These are phyloP conservation scores for Cladosporium colombiae DNA, from an alignment of 2,329 filamentous ascomycete species.

Conservation along the genomic window DNA sequence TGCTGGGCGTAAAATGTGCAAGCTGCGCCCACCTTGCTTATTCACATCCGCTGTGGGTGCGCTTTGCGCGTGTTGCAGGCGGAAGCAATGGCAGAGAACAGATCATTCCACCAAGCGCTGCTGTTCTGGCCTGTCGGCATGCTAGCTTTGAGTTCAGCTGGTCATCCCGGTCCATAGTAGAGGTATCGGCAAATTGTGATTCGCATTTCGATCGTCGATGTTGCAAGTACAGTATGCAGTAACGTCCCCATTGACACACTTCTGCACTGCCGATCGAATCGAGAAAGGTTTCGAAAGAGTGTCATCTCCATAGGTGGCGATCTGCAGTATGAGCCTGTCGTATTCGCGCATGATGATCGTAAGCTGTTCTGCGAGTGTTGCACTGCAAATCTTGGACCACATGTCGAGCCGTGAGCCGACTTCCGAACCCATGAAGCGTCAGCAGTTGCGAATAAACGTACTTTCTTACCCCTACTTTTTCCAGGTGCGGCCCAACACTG, in stretches of 20 bases:
- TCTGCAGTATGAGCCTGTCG: not conserved
- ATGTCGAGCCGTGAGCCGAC: not conserved
- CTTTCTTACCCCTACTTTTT: not conserved
- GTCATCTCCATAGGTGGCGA: not conserved
- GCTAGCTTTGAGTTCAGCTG: not conserved
- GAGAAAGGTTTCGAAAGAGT: not conserved
- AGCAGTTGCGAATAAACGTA: not conserved
- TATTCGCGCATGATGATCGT: not conserved
- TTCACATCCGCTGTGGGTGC: not conserved
- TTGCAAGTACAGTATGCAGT: not conserved
- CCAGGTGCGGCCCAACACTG: not conserved
- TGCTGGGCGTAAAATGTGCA: not conserved
- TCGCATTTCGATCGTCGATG: not conserved
- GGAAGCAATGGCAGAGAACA: not conserved
- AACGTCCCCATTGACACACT: not conserved
- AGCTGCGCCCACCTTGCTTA: not conserved
- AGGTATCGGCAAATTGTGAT: not conserved
- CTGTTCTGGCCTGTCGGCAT: not conserved
- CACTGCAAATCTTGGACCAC: not conserved
- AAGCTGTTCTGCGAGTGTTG: not conserved
- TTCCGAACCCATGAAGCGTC: not conserved
- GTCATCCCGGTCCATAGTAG: not conserved
- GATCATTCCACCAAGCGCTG: not conserved
- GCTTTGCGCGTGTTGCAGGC: not conserved
- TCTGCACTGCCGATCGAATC: not conserved